phyloP scores from a whole-genome alignment of 345 rosid genomes.

The Excoecaria cochinchinensis region DNA sequence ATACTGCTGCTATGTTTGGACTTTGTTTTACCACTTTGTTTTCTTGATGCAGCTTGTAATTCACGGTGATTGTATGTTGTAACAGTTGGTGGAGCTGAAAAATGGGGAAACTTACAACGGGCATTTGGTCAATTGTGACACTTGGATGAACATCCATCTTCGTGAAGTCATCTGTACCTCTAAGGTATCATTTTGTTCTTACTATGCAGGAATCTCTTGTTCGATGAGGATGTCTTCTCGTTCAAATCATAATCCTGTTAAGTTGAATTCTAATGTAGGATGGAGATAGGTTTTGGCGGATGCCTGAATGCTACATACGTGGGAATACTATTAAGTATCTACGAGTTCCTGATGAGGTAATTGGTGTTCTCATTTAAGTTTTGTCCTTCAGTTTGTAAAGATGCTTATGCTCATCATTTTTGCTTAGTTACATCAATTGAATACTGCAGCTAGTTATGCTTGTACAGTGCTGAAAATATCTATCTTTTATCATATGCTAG shows the following conservation, averaged over 20 bases:
- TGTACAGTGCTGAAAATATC: not conserved
- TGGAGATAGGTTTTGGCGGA: conserved; percentile 99
- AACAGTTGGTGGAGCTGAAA: conserved; percentile 88
- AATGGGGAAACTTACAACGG: conserved; percentile 99
- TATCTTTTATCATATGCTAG: not conserved
- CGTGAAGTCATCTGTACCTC: conserved; percentile 99
- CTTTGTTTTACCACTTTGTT: not conserved
- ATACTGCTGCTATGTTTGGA: conserved; percentile 2
- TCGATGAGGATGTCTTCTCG: conserved; percentile 1
- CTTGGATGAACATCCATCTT: conserved; percentile 98
- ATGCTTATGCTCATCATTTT: not conserved
- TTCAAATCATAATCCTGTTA: not conserved
- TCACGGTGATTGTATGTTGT: conserved; percentile 26
- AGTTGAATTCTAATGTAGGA: conserved; percentile 50
- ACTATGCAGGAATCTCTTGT: not conserved
- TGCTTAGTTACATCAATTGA: not conserved
- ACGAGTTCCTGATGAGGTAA: conserved; percentile 98
- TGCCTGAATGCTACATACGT: conserved; percentile 99
- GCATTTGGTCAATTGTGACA: conserved; percentile 92
- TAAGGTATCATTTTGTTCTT: conserved; percentile 45
- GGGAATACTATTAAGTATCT: conserved; percentile 98
- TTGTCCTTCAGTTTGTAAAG: not conserved
- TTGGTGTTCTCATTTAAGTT: not conserved
- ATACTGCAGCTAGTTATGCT: not conserved
- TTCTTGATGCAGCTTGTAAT: conserved; percentile 22